Evolutionary conservation across 2,329 filamentous ascomycete genomes (phyloP).

Genomic region (Penicillium brasilianum): DNA sequence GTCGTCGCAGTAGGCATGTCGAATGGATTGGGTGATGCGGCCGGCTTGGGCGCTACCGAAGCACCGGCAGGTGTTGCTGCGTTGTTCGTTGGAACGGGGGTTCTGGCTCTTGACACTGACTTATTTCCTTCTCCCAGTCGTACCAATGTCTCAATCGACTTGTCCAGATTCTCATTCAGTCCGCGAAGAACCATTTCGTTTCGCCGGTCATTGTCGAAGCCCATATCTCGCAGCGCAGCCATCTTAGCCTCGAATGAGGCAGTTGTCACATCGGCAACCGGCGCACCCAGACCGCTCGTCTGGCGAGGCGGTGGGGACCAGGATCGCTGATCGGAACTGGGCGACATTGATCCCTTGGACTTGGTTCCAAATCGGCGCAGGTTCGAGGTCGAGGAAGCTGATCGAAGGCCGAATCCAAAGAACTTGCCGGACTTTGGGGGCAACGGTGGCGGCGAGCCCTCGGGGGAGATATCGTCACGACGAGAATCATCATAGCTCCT

Average conservation of each 20-base stretch:
- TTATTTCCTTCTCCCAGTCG: slow-evolving; percentile 73
- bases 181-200: slow-evolving; percentile 83
- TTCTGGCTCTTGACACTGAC: slow-evolving; percentile 59
- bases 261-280: slow-evolving; percentile 57
- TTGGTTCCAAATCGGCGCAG: slow-evolving; percentile 64
- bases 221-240: slow-evolving; percentile 81
- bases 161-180: slow-evolving; percentile 82
- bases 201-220: slow-evolving; percentile 80
- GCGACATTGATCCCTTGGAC: slow-evolving; percentile 47
- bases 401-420: slow-evolving; percentile 69
- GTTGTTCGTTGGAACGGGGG: slow-evolving; percentile 50
- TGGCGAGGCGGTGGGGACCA: slow-evolving; percentile 37
- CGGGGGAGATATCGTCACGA: slow-evolving; percentile 45
- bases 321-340: slow-evolving; percentile 31
- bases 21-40: slow-evolving; percentile 68
- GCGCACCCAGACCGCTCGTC: slow-evolving; percentile 66
- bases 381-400: slow-evolving; percentile 72
- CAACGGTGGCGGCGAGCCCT: slow-evolving; percentile 61
- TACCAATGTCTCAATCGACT: slow-evolving; percentile 81
- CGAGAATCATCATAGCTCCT: slow-evolving; percentile 7
- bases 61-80: slow-evolving; percentile 29
- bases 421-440: slow-evolving; percentile 65
- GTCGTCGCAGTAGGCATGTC: slow-evolving; percentile 55
- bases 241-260: slow-evolving; percentile 73
- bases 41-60: slow-evolving; percentile 48